Percentiles rank a stretch among this genome's conserved stretches.
These are phyloP conservation scores for Jasminum sambac DNA, from an alignment of 257 asterid genomes.

Conservation along the genomic window DNA sequence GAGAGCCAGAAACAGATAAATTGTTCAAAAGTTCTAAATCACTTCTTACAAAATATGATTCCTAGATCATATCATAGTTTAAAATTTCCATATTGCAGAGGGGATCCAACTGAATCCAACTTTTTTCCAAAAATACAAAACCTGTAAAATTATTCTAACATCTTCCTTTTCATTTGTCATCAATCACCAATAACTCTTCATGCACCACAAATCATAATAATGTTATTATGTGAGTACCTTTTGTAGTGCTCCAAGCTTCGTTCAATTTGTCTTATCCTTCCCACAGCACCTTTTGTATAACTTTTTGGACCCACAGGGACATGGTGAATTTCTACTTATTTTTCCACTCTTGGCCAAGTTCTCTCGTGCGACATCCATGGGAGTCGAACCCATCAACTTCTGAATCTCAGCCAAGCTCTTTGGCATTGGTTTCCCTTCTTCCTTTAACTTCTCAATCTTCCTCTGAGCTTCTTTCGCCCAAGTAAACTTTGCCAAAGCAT, in stretches of 20 bases:
- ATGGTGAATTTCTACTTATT: slow-evolving; percentile 77
- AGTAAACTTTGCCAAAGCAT: slow-evolving; percentile 66
- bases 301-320: slow-evolving; percentile 95
- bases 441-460: slow-evolving; percentile 65
- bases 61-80: no score
- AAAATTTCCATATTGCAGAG: no score
- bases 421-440: slow-evolving; percentile 89
- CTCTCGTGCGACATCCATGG: slow-evolving; percentile 77
- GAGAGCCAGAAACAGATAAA: no score
- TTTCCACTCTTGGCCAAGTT: slow-evolving; percentile 85
- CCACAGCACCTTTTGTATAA: slow-evolving; percentile 92
- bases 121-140: no score
- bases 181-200: no score
- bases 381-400: slow-evolving; percentile 85
- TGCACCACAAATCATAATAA: no score
- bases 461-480: slow-evolving; percentile 87
- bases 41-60: no score
- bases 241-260: neutral
- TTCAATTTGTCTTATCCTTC: slow-evolving; percentile 48
- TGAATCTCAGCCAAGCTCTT: slow-evolving; percentile 81
- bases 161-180: no score
- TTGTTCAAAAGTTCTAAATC: no score
- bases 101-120: no score
- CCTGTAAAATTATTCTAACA: no score
- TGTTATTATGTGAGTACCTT: no score